Base-by-base conservation (phyloP, 1,139 yeast species). In the Zygoascus hellenicus region DNA sequence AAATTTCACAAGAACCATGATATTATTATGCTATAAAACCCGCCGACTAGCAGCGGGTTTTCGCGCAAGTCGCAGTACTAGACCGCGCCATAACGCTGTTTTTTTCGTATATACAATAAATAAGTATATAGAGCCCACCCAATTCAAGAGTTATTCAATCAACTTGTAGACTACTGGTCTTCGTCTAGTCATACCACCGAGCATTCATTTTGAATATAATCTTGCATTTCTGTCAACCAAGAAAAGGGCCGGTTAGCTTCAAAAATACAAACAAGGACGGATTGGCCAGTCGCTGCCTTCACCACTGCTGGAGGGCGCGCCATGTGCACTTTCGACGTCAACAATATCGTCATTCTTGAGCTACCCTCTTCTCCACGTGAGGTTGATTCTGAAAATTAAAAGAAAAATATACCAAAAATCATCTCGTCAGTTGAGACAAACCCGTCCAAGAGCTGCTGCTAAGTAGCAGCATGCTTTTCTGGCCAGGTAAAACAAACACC, bases 231-330 rank as follows among this genome's bases (percentile, higher is more conserved):
- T 22, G 26, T 22, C 26, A 22, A 15, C 39, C 39, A 36, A 36
- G 39, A 36, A 36, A 29, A 36, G 15, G 14, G 30, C 39, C 5
- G 22, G 17, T 16, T 13, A 22, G 15, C 29, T 19, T 10, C 15
- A 14, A 35, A 13, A 5, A 22, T 4, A 22, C 7, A 22, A 17
- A n/a, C n/a, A 19, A 19, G 39, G 39, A 36, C 43, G 43, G 43
- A 41, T 41, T 29, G 40, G 45, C 45, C 45, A 42, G 45, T 42
- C 45, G 45, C 45, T 42, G 45, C 45, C 39, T 38, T 39, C 43
- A 33, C 43, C 43, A 41, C 43, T 41, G 43, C 43, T 32, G 43
- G 45, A 36, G 40, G 39, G 45, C 45, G 45, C 45, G 45, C 45
- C 45, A 35, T 42, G 14, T 42, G 39, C 45, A 35, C 45, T 42